Evolutionary conservation across 441 rosid genomes (phyloP), one percentile per base, ranked within the genome.

Genomic region (Hura crepitans): DNA sequence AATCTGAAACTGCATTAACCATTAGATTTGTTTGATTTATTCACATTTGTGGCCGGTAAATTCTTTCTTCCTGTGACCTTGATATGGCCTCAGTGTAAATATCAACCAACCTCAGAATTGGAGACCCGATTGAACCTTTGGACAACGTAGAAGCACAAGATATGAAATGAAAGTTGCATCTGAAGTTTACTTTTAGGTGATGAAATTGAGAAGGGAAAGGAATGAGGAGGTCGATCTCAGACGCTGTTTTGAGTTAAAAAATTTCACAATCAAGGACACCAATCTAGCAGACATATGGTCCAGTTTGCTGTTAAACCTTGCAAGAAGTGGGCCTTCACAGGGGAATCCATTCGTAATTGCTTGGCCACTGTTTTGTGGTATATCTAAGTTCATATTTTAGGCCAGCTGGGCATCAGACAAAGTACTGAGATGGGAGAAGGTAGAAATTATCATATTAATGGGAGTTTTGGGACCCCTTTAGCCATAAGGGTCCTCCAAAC

Each of bases 231-330:
- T 27, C 5, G n/a, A 54, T 30, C 27, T 55, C 10, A 55, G 9
- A 18, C 18, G 28, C 2, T 69, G 65, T 58, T 33, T 58, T 33
- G 73, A 51, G 66, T 47, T 46, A 59, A 53, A 37, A 13, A 42
- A n/a, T 23, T 31, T 57, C 10, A 6, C 56, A 45, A 31, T 58
- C 18, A n/a, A 3, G 65, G 20, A 12, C 61, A n/a, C 31, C 35
- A 18, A 33, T 47, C 6, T 47, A 61, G 58, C 63, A 4, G 60
- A 71, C 69, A 71, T 42, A 71, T 62, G 69, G 65, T 31, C 75
- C 47, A 49, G 15, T 18, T 15, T 64, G 62, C 62, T 64, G 69
- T 46, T 43, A 45, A 54, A 42, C 30, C 55, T 13, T 55, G 57
- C 15, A 45, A 46, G 55, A 6, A 33, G 70, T n/a, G 61, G 70